Evolutionary conservation across 2,329 filamentous ascomycete species (phyloP).

Genomic region (Botrytis elliptica): DNA sequence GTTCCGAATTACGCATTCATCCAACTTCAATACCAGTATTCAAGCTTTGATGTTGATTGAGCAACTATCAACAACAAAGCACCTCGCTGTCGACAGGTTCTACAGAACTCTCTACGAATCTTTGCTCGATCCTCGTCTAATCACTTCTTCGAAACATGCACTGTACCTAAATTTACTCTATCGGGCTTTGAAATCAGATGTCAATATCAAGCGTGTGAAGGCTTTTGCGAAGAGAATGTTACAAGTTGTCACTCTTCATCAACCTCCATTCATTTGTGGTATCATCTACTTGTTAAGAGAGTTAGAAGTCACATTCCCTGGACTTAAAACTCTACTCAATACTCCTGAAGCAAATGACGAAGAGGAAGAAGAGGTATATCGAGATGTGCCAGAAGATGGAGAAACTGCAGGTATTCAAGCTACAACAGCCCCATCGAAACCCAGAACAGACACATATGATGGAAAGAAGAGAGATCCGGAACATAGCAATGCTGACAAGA

Average conservation of each 20-base stretch:
- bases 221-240: conserved; percentile 93
- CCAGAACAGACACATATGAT: conserved; percentile 60
- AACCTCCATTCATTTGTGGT: conserved; percentile 88
- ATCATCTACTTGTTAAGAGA: conserved; percentile 88
- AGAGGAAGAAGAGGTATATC: conserved; percentile 55
- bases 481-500: conserved; percentile 88
- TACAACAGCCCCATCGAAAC: conserved; percentile 20
- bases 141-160: conserved; percentile 90
- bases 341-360: conserved; percentile 77
- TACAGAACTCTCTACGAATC: conserved; percentile 96
- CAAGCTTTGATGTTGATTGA: conserved; percentile 95
- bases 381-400: conserved; percentile 61
- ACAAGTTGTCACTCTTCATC: conserved; percentile 83
- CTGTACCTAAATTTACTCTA: conserved; percentile 92
- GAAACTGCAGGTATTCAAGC: conserved; percentile 34
- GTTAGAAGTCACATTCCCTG: conserved; percentile 75
- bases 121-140: conserved; percentile 81
- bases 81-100: conserved; percentile 83
- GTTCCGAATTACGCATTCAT: conserved; percentile 93
- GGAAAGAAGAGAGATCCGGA: conserved; percentile 88
- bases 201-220: conserved; percentile 89
- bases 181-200: conserved; percentile 81
- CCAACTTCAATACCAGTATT: conserved; percentile 98
- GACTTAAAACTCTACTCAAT: conserved; percentile 73
- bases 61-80: conserved; percentile 78